These are phyloP conservation scores for Cutaneotrichosporon dermatis DNA, from an alignment of 1,284 basidiomycete genomes.

Conservation along the genomic window DNA sequence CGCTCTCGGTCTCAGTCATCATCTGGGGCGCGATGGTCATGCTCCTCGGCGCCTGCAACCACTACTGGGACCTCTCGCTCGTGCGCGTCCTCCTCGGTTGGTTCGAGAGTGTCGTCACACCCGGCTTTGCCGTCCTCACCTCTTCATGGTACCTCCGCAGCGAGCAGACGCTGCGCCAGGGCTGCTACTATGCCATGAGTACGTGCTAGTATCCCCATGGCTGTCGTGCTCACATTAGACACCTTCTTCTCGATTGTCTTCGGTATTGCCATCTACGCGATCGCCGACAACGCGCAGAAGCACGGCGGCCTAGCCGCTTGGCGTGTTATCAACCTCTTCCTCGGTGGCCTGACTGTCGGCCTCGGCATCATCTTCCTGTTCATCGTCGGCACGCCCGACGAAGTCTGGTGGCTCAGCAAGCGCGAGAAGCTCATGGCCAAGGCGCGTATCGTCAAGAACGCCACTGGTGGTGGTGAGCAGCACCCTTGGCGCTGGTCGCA, in stretches of 20 bases:
- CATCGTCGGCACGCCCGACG: constrained; percentile 27
- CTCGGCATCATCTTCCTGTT: constrained; percentile 11
- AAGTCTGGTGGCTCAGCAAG: constrained; percentile 30
- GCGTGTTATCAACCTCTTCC: constrained; percentile 37
- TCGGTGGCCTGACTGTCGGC: constrained; percentile 27
- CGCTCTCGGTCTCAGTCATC: constrained; percentile 18
- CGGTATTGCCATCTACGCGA: constrained; percentile 23
- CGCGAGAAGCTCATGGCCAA: constrained; percentile 29
- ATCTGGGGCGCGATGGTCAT: constrained; percentile 27
- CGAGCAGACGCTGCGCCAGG: constrained; percentile 25
- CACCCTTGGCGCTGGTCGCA: constrained; percentile 31
- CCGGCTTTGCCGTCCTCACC: constrained; percentile 31
- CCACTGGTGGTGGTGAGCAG: constrained; percentile 17
- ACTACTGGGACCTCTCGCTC: constrained; percentile 24
- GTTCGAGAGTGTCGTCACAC: constrained; percentile 31
- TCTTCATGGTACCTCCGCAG: constrained; percentile 32
- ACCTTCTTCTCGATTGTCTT: constrained; percentile 15
- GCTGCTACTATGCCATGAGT: constrained; percentile 30
- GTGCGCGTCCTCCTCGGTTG: constrained; percentile 30
- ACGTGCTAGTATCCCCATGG: not conserved
- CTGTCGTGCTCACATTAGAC: constrained; percentile 10
- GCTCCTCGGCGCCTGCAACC: constrained; percentile 27
- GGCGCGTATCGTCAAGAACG: constrained; percentile 27
- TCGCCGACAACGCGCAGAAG: constrained; percentile 23
- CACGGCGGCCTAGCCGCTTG: constrained; percentile 23